Evolutionary conservation across 139 green algal species (phyloP).

Genomic region (Chlamydomonas schloesseri): DNA sequence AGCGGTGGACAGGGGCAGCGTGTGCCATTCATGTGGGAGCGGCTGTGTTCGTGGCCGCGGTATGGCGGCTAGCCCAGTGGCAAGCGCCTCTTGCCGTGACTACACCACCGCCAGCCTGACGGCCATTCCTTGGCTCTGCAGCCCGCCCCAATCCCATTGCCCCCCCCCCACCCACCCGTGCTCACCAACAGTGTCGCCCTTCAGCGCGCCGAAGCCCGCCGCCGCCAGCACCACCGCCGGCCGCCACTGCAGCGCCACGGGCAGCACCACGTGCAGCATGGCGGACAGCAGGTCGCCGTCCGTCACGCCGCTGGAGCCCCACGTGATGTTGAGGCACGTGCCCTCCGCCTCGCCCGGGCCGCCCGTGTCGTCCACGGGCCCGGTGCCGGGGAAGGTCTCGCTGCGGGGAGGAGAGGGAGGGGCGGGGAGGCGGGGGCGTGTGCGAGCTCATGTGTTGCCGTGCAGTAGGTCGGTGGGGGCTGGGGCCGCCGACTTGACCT

Average conservation of each 20-base stretch:
- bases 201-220: constrained; percentile 79
- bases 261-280: constrained; percentile 74
- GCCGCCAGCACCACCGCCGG: constrained; percentile 78
- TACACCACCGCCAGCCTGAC: no score
- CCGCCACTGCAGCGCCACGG: constrained; percentile 72
- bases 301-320: not conserved
- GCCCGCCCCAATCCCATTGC: not conserved
- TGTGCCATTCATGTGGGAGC: no score
- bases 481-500: no score
- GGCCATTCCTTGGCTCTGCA: not conserved
- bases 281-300: constrained; percentile 70
- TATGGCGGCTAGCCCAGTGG: no score
- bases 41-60: no score
- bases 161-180: not conserved
- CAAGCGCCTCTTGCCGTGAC: no score
- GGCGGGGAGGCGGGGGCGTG: not conserved
- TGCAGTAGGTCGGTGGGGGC: no score
- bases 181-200: constrained; percentile 67
- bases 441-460: no score
- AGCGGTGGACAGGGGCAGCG: not conserved
- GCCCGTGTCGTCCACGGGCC: constrained; percentile 56
- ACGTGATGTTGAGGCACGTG: constrained; percentile 77
- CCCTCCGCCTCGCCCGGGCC: constrained; percentile 54
- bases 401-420: constrained; percentile 3
- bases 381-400: constrained; percentile 74